A percentile compares a stretch with the other conserved stretches of the same genome.
These are phyloP conservation scores for Dillenia turbinata DNA, from an alignment of 164 flowering plant genomes.

Conservation along the genomic window DNA sequence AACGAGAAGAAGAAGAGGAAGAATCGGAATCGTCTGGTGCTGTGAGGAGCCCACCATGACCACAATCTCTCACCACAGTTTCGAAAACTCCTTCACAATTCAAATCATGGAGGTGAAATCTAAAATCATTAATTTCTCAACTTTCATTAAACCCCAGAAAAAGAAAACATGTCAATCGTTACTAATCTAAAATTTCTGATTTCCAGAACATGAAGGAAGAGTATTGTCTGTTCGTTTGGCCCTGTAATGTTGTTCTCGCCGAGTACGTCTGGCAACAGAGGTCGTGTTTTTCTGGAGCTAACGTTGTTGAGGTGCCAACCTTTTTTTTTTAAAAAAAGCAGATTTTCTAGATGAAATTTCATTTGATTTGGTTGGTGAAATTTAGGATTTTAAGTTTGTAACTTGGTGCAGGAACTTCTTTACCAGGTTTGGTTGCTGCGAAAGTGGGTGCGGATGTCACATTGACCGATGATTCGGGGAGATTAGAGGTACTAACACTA, in stretches of 20 bases:
- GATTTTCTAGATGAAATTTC: constrained; percentile 1
- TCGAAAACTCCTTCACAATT: constrained; percentile 14
- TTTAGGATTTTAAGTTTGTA: constrained; percentile 12
- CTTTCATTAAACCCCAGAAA: background rate
- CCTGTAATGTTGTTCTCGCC: constrained; percentile 74
- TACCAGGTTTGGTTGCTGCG: constrained; percentile 93
- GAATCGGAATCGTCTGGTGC: too few relatives aligned
- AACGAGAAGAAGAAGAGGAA: too few relatives aligned
- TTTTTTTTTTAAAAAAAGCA: background rate
- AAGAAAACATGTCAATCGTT: background rate
- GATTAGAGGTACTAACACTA: constrained; percentile 47
- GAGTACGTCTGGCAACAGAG: constrained; percentile 95
- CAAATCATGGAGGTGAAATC: constrained; percentile 23
- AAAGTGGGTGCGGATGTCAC: constrained; percentile 76
- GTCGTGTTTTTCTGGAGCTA: constrained; percentile 46
- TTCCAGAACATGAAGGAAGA: constrained; percentile 79
- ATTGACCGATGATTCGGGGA: constrained; percentile 58
- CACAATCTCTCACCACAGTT: too few relatives aligned
- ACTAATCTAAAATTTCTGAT: background rate
- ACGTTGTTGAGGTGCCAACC: constrained; percentile 64
- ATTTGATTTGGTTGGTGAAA: background rate
- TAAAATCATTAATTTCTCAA: background rate
- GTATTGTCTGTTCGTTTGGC: constrained; percentile 97
- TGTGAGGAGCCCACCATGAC: too few relatives aligned
- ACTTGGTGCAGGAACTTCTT: constrained; percentile 96